These are phyloP conservation scores for Calonectria pseudoreteaudii DNA, from an alignment of 2,329 filamentous ascomycete genomes.

Conservation along the genomic window DNA sequence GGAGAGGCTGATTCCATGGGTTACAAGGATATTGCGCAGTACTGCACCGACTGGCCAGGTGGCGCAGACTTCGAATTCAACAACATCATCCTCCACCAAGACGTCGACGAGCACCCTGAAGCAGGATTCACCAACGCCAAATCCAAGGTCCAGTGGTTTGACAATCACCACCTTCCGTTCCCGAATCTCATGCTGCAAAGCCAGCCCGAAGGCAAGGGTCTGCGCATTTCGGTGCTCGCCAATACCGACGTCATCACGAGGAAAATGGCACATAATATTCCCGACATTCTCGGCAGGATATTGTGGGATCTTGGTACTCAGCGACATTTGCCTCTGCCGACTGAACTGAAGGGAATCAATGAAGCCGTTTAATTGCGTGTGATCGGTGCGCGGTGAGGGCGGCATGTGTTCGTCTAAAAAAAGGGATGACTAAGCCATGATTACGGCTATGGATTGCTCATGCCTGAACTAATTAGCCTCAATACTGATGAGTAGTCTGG, in stretches of 20 bases:
- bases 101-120: constrained; percentile 34
- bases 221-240: constrained; percentile 2
- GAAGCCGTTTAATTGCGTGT: not conserved
- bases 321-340: not conserved
- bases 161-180: constrained; percentile 7
- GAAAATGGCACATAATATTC: not conserved
- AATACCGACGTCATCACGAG: constrained; percentile 12
- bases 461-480: too few species aligned
- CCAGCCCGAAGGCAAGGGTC: not conserved
- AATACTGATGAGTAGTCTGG: too few species aligned
- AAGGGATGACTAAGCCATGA: not conserved
- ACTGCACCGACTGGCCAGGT: constrained; percentile 32
- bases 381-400: not conserved
- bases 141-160: not conserved
- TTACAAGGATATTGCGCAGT: constrained; percentile 28
- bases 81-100: constrained; percentile 33
- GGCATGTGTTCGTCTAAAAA: too few species aligned
- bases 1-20: constrained; percentile 31
- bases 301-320: not conserved
- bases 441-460: too few species aligned
- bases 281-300: not conserved
- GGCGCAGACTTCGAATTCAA: constrained; percentile 20
- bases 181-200: not conserved
- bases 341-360: not conserved
- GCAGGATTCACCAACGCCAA: constrained; percentile 2